Base-by-base conservation (phyloP, 1,284 basidiomycete species). In the Cryptococcus hybrid region DNA sequence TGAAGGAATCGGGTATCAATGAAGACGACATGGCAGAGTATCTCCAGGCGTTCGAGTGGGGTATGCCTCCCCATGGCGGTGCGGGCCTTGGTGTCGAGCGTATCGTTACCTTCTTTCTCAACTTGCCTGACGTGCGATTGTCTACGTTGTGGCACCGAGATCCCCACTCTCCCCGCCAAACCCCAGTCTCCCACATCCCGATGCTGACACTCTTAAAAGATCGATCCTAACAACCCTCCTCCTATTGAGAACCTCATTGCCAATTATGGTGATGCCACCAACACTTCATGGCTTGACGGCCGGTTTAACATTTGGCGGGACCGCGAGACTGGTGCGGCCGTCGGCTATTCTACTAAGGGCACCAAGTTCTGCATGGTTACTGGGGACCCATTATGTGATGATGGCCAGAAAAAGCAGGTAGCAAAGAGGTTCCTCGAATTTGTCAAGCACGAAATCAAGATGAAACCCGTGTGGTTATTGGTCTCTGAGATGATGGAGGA, bases 231-330 rank as follows among this genome's bases (percentile, higher is more conserved):
- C 9, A 13, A 66, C 52, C 46, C 55, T 7, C 70, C 71, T 55
- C 61, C 69, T 0, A 55, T 79, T 9, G 75, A 75, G 55, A 68
- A 82, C 71, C 75, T 83, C 36, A 82, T 84, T 57, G 82, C 82
- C 40, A 80, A 82, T 61, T 84, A 83, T 66, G 83, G 83, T 43
- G 82, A 84, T 61, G 81, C 82, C 40, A 81, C 82, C 58, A 84
- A 83, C 66, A 84, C 83, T 15, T 81, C 81, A 3, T 83, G 82
- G 81, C 74, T 82, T 12, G 83, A 84, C 63, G 80, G 81, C n/a
- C 75, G 81, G n/a, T 84, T 82, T 78, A 73, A 79, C 35, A 74
- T 84, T 30, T 84, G 83, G 83, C 77, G 82, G 43, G 80, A 84
- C 61, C 13, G 40, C 3, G 65, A 71, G 24, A 83, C 80, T 0